Conservation (phyloP, 1,139 yeast genomes). For the Pichia sp. region DNA sequence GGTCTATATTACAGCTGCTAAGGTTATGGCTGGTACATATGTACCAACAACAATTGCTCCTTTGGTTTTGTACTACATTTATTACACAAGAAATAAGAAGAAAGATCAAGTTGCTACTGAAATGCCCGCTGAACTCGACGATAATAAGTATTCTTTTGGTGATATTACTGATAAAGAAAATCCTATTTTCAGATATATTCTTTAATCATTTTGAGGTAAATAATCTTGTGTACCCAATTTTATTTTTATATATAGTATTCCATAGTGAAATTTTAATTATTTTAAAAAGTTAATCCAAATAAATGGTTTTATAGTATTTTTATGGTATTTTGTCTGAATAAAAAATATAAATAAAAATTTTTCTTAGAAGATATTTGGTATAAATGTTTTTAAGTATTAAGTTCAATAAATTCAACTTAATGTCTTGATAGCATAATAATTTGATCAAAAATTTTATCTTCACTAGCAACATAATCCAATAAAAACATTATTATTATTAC, state of each 20-base stretch:
- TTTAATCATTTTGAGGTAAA: neutral
- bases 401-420: too few relatives aligned
- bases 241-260: neutral
- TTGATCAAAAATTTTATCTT: neutral
- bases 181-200: neutral
- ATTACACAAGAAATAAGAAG: slow-evolving; percentile 16
- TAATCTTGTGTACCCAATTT: too few relatives aligned
- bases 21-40: slow-evolving; percentile 37
- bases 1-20: slow-evolving; percentile 39
- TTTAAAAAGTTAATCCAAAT: too few relatives aligned
- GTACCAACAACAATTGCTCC: neutral
- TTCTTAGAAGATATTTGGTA: too few relatives aligned
- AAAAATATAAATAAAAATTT: too few relatives aligned
- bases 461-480: slow-evolving; percentile 9
- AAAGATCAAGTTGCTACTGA: neutral
- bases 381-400: too few relatives aligned
- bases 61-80: slow-evolving; percentile 18
- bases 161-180: slow-evolving; percentile 8
- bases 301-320: too few relatives aligned
- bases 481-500: slow-evolving; percentile 1
- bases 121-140: neutral
- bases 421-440: too few relatives aligned
- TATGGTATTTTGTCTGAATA: too few relatives aligned
- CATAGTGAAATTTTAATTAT: neutral
- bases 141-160: slow-evolving; percentile 2